phyloP scores from a whole-genome alignment of 2,329 filamentous ascomycete genomes.

The Leptographium wingfieldii region DNA sequence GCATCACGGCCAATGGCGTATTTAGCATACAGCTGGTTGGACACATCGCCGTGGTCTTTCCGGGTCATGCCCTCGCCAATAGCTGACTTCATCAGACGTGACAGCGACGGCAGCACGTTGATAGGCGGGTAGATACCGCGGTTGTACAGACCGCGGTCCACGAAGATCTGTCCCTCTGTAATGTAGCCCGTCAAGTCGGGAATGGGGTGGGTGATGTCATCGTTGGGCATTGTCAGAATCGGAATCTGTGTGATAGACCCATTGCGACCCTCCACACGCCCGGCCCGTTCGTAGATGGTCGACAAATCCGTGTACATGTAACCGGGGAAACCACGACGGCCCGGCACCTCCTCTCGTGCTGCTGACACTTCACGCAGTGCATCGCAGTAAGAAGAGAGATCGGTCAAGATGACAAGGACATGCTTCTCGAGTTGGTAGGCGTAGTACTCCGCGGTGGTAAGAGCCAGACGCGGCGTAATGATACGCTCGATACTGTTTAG shows the following conservation, averaged over 20 bases:
- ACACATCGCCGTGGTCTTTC: slow-evolving; percentile 94
- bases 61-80: slow-evolving; percentile 96
- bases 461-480: slow-evolving; percentile 93
- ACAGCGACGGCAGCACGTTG: slow-evolving; percentile 94
- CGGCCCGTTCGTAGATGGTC: slow-evolving; percentile 97
- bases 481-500: slow-evolving; percentile 83
- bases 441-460: slow-evolving; percentile 99
- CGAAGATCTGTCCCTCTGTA: slow-evolving; percentile 96
- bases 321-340: slow-evolving; percentile 98
- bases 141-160: slow-evolving; percentile 88
- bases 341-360: slow-evolving; percentile 94
- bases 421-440: slow-evolving; percentile 99
- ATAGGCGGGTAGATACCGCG: slow-evolving; percentile 97
- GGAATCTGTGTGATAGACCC: slow-evolving; percentile 99
- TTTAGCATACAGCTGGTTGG: slow-evolving; percentile 98
- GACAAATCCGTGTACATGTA: slow-evolving; percentile 99
- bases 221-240: slow-evolving; percentile 98
- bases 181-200: slow-evolving; percentile 98
- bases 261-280: slow-evolving; percentile 91
- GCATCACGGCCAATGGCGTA: slow-evolving; percentile 98
- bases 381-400: slow-evolving; percentile 96
- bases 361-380: slow-evolving; percentile 97
- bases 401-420: slow-evolving; percentile 95
- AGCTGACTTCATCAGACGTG: slow-evolving; percentile 99
- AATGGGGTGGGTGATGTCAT: slow-evolving; percentile 98